Base-by-base conservation (phyloP, 2,329 filamentous ascomycete genomes). In the Mycosphaerelloides madeirae region DNA sequence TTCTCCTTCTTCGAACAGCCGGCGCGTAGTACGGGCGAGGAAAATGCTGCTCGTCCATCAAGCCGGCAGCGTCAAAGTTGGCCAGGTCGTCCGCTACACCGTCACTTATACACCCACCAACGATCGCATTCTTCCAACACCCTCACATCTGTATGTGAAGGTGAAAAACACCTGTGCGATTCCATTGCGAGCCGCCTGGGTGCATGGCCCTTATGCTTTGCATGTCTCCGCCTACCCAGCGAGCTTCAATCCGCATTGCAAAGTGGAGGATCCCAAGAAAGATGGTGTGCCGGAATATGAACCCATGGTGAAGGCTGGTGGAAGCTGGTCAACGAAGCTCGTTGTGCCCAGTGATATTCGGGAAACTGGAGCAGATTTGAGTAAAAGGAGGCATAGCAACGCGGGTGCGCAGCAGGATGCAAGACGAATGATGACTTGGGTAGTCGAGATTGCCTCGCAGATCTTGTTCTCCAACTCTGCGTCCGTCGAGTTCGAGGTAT, bases 241-340 rank as follows among this genome's bases (percentile, higher is more conserved):
- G 13, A 80, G 76, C 36, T 97, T 93, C 71, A 78, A 90, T 59
- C 88, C 91, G 2, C 89, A 95, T 67, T 73, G 76, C 54, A 89
- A 87, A 63, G 83, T 85, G 56, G 79, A 83, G 46, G 75, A 83
- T 40, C 77, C 84, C 1, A 78, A 81, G 41, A 74, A 75, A 41
- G 53, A 62, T 58, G 61, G 61, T 39, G 77, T 84, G 1, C 93
- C 93, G 13, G 86, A 95, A 58, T 98, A 93, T 61, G 93, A 98
- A 68, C 91, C 93, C 36, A 91, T 95, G 73, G 78, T 98, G 62
- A 97, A 97, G 73, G 90, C 93, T 7, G 93, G 90, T 22, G 90
- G 88, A 6, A 81, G 78, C 35, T 98, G 90, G 85, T 80, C 82
- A 57, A 85, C 87, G 46, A 80, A 83, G 60, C 77, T 98, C 52